Evolutionary conservation across 306 rosid genomes (phyloP).

Genomic region (Cicer chorassanicum): DNA sequence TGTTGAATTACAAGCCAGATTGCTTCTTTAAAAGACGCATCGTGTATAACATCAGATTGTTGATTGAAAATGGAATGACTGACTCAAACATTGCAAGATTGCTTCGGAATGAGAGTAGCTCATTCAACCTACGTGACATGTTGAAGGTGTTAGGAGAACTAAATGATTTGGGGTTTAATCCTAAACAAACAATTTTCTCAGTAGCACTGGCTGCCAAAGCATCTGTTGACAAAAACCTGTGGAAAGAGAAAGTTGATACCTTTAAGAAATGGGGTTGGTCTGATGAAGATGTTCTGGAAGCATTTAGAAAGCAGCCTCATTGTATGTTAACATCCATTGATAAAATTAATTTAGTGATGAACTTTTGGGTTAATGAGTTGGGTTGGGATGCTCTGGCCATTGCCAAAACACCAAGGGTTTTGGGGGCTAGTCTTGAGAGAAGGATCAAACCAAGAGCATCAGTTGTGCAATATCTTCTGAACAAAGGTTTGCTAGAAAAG

Average conservation of each 20-base stretch:
- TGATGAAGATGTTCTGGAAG: constrained; percentile 45
- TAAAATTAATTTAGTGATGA: constrained; percentile 51
- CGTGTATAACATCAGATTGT: not conserved
- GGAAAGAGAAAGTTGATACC: constrained; percentile 49
- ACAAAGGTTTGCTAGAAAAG: constrained; percentile 44
- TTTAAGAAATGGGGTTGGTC: constrained; percentile 69
- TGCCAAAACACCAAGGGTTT: not conserved
- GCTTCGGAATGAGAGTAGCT: not conserved
- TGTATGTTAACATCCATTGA: constrained; percentile 46
- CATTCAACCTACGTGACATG: not conserved
- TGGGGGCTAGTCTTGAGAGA: constrained; percentile 47
- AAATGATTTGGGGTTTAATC: constrained; percentile 52
- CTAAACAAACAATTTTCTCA: constrained; percentile 32
- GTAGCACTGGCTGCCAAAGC: constrained; percentile 46
- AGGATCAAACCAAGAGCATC: constrained; percentile 55
- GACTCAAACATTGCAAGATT: not conserved
- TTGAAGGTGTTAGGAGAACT: constrained; percentile 35
- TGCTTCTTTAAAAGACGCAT: not conserved
- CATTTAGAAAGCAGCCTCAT: constrained; percentile 51
- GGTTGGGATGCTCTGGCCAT: constrained; percentile 41
- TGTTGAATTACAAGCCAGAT: not conserved
- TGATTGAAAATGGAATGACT: not conserved
- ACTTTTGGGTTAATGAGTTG: constrained; percentile 46
- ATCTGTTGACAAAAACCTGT: constrained; percentile 36
- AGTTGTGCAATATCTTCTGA: constrained; percentile 38